Evolutionary conservation across 306 rosid species (phyloP).

Genomic region (Quercus aquifolioides): DNA sequence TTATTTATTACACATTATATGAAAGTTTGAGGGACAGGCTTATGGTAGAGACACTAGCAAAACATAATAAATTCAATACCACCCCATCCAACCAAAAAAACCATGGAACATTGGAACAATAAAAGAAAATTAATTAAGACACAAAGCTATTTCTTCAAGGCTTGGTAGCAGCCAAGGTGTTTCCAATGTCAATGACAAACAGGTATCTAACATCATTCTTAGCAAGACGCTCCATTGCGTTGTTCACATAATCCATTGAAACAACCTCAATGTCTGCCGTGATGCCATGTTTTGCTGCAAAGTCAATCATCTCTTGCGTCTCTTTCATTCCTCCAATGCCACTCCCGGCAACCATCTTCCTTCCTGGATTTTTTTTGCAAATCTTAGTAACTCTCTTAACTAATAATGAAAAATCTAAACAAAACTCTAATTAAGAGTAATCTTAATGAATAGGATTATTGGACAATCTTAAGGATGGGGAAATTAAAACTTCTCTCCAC

Average conservation of each 20-base stretch:
- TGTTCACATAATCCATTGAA: conserved; percentile 15
- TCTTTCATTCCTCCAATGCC: conserved; percentile 15
- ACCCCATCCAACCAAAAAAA: no score
- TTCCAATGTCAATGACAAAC: conserved; percentile 24
- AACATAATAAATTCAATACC: no score
- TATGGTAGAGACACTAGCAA: no score
- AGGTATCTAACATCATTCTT: conserved; percentile 16
- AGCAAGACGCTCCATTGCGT: conserved; percentile 13
- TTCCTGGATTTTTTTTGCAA: neutral
- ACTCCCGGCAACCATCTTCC: conserved; percentile 18
- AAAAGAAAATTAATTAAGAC: neutral
- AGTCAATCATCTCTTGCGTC: conserved; percentile 29
- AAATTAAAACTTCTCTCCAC: no score
- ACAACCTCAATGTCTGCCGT: conserved; percentile 10
- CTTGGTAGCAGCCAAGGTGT: neutral
- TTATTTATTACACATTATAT: no score
- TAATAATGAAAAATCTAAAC: no score
- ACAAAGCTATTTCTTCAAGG: neutral
- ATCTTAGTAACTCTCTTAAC: neutral
- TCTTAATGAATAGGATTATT: no score
- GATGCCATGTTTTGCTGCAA: conserved; percentile 25
- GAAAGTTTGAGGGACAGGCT: no score
- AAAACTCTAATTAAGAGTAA: no score
- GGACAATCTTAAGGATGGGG: no score
- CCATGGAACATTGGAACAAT: neutral